Conservation (phyloP, 1,139 yeast genomes). For the Hansenula lynferdii region DNA sequence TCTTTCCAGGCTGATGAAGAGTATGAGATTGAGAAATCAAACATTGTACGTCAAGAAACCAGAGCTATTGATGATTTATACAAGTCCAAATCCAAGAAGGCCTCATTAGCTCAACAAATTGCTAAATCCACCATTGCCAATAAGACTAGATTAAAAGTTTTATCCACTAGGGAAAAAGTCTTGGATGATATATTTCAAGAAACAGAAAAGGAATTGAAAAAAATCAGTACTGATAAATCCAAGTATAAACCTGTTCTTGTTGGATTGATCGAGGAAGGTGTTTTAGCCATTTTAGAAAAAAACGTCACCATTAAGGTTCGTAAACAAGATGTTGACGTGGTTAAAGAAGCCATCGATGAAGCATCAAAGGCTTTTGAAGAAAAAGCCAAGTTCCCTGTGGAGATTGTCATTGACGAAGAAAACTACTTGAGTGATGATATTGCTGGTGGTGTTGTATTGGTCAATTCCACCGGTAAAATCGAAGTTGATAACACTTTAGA, state of each 20-base stretch:
- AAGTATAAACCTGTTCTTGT: constrained; percentile 66
- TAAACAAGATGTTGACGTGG: constrained; percentile 60
- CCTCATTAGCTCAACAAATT: constrained; percentile 90
- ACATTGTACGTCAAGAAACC: constrained; percentile 87
- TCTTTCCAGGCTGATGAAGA: constrained; percentile 83
- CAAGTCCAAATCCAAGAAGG: constrained; percentile 85
- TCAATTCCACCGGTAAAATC: constrained; percentile 73
- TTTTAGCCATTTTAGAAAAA: constrained; percentile 70
- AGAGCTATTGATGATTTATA: constrained; percentile 80
- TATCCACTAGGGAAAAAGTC: constrained; percentile 81
- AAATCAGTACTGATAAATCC: constrained; percentile 41
- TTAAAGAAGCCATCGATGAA: constrained; percentile 55
- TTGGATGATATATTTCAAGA: constrained; percentile 69
- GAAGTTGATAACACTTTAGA: constrained; percentile 90
- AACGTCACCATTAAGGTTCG: constrained; percentile 61
- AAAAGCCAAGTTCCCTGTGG: constrained; percentile 47
- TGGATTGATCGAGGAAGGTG: constrained; percentile 81
- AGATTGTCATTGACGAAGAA: constrained; percentile 49
- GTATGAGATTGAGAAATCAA: constrained; percentile 95
- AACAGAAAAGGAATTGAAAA: constrained; percentile 59
- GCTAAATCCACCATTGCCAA: constrained; percentile 93
- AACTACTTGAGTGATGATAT: constrained; percentile 53
- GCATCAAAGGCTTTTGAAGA: constrained; percentile 63
- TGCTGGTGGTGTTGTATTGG: constrained; percentile 83
- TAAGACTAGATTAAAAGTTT: constrained; percentile 87